Evolutionary conservation across 768 basidiomycete species (phyloP).

Genomic region (Russula sp.): DNA sequence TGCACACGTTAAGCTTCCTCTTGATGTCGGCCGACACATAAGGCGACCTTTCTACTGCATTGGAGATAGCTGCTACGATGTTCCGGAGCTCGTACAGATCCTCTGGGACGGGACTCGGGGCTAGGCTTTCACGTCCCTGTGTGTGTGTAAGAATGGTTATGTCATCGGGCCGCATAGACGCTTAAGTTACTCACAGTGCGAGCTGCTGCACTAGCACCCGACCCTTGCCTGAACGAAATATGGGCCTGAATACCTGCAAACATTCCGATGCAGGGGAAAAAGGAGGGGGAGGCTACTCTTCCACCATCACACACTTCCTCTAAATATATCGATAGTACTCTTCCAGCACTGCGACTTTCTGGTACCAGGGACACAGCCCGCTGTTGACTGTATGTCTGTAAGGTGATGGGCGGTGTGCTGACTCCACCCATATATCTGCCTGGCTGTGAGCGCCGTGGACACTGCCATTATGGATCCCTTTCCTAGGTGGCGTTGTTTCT

Average conservation of each 20-base stretch:
- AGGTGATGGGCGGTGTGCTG: neutral
- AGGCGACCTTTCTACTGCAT: neutral
- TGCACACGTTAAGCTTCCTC: neutral
- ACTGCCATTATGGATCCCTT: neutral
- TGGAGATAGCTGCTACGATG: neutral
- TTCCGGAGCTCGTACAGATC: slow-evolving; percentile 1
- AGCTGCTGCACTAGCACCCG: neutral
- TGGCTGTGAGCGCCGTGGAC: neutral
- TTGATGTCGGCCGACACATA: neutral
- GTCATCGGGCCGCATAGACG: neutral
- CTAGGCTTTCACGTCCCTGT: neutral
- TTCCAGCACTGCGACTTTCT: neutral
- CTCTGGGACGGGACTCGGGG: slow-evolving; percentile 4
- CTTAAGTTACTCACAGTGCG: neutral
- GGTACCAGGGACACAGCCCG: neutral
- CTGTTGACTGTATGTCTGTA: neutral
- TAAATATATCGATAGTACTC: neutral
- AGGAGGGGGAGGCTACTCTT: neutral
- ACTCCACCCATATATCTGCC: neutral
- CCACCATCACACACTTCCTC: neutral
- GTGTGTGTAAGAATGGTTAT: neutral
- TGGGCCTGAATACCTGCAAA: neutral
- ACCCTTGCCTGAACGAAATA: neutral
- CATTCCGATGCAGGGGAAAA: neutral
- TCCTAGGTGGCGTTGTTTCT: neutral